Percentiles rank a stretch among this genome's conserved stretches.
These are phyloP conservation scores for Talaromyces ruber DNA, from an alignment of 495 filamentous ascomycete genomes.

Conservation along the genomic window DNA sequence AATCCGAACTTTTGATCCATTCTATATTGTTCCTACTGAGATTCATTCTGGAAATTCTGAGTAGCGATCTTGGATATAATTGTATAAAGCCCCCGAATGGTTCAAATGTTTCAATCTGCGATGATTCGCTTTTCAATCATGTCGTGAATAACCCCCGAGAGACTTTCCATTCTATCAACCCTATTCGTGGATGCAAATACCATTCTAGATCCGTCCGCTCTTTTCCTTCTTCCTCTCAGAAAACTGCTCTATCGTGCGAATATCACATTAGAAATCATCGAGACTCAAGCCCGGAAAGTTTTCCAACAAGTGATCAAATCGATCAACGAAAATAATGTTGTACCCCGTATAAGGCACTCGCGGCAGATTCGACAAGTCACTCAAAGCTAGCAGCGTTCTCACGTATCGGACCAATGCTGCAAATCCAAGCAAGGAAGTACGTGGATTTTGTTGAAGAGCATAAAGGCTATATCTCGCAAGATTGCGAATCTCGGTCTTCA, in stretches of 20 bases:
- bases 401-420: background rate
- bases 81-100: background rate
- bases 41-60: background rate
- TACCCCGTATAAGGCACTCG: background rate
- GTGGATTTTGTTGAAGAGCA: background rate
- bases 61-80: background rate
- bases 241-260: background rate
- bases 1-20: background rate
- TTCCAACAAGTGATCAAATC: background rate
- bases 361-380: background rate
- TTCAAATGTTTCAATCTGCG: background rate
- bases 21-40: background rate
- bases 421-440: background rate
- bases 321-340: background rate
- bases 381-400: background rate
- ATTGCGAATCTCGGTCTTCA: background rate
- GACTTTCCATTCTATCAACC: no score
- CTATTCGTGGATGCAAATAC: no score
- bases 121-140: no score
- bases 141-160: no score
- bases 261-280: background rate
- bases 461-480: background rate
- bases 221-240: background rate
- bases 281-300: background rate
- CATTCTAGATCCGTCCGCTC: no score